Conservation (phyloP, 2,329 filamentous ascomycete species). For the Mycosphaerella arachidis region DNA sequence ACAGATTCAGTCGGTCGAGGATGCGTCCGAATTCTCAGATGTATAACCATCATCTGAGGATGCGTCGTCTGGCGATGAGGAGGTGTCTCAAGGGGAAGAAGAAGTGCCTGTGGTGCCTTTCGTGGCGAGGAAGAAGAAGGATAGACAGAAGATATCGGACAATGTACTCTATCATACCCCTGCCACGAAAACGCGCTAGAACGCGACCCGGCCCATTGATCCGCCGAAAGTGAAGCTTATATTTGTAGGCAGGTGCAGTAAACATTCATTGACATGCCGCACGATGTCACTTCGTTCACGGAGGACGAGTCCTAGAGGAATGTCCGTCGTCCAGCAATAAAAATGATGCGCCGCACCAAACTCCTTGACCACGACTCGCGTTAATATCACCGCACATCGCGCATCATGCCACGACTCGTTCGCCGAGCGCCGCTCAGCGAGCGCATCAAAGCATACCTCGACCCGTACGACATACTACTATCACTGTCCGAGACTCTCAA, state of each 20-base stretch:
- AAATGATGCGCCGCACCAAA: neutral
- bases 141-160: neutral
- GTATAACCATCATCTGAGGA: no score
- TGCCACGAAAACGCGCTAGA: neutral
- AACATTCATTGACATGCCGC: neutral
- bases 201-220: neutral
- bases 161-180: neutral
- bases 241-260: neutral
- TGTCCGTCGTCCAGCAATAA: neutral
- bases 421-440: constrained; percentile 74
- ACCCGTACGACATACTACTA: constrained; percentile 83
- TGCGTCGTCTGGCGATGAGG: no score
- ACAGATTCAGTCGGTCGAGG: no score
- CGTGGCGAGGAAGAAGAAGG: neutral
- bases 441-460: constrained; percentile 74
- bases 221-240: neutral
- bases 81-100: no score
- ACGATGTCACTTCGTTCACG: neutral
- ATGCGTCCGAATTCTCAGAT: no score
- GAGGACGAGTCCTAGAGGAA: no score
- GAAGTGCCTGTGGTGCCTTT: no score
- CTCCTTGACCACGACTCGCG: neutral
- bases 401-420: constrained; percentile 69
- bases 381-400: neutral
- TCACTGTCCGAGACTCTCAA: constrained; percentile 93